Conservation (phyloP, 2,329 filamentous ascomycete genomes). For the Pseudocercospora ulei region DNA sequence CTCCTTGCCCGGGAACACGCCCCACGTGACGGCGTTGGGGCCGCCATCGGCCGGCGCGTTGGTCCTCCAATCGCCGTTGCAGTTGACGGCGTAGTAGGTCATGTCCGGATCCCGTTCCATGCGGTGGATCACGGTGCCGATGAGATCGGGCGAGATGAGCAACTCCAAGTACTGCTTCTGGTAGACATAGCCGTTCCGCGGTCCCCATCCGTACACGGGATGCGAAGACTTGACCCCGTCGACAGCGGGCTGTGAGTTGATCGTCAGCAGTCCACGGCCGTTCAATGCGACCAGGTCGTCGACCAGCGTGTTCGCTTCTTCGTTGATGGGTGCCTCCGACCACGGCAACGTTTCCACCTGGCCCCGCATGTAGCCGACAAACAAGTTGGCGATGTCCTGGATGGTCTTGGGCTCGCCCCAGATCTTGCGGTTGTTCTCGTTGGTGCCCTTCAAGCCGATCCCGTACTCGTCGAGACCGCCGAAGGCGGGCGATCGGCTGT, state of each 20-base stretch:
- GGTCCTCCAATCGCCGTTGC: conserved; percentile 67
- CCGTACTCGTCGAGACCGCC: conserved; percentile 92
- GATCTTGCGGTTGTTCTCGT: conserved; percentile 87
- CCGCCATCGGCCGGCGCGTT: conserved; percentile 70
- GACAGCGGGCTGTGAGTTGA: conserved; percentile 95
- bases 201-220: conserved; percentile 85
- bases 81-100: conserved; percentile 90
- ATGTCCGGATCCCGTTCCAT: conserved; percentile 70
- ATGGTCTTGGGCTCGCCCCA: conserved; percentile 81
- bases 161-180: conserved; percentile 97
- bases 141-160: conserved; percentile 69
- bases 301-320: conserved; percentile 70
- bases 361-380: conserved; percentile 74
- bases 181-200: conserved; percentile 90
- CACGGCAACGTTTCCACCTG: conserved; percentile 77
- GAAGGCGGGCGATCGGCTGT: conserved; percentile 90
- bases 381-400: conserved; percentile 70
- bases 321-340: conserved; percentile 81
- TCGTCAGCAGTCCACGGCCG: conserved; percentile 74
- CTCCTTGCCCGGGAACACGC: conserved; percentile 96
- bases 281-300: conserved; percentile 72
- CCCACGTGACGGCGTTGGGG: conserved; percentile 98
- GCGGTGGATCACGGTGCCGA: conserved; percentile 64
- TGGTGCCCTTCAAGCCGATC: conserved; percentile 85
- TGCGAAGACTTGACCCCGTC: conserved; percentile 82